Evolutionary conservation across 495 filamentous ascomycete species (phyloP).

Genomic region (Bryoglossum gracile): DNA sequence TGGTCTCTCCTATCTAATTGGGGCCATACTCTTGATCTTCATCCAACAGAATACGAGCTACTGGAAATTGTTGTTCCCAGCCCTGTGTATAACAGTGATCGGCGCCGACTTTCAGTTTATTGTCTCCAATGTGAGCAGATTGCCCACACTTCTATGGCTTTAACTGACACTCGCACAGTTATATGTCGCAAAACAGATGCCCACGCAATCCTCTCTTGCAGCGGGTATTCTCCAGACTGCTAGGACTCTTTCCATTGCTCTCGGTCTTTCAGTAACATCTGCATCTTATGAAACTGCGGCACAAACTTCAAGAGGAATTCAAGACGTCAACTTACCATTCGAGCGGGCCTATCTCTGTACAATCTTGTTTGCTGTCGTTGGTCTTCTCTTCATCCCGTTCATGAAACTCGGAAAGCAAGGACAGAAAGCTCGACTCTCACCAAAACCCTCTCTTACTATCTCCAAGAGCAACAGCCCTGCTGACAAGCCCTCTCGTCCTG

Average conservation of each 20-base stretch:
- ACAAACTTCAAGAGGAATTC: conserved; percentile 12
- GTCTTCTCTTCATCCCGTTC: conserved; percentile 29
- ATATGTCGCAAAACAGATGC: conserved; percentile 21
- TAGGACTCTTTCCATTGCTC: conserved; percentile 29
- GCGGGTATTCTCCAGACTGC: conserved; percentile 33
- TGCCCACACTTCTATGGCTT: conserved; percentile 13
- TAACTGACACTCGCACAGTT: conserved; percentile 26
- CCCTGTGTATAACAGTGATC: conserved; percentile 30
- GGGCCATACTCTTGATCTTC: conserved; percentile 31
- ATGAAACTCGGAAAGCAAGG: conserved; percentile 30
- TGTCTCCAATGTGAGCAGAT: conserved; percentile 30
- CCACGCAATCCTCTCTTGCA: conserved; percentile 29
- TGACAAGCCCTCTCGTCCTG: background rate
- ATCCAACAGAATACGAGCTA: conserved; percentile 29
- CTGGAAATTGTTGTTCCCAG: conserved; percentile 31
- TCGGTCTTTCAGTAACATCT: conserved; percentile 31
- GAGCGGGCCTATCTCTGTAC: conserved; percentile 32
- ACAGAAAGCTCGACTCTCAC: background rate
- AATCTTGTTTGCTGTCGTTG: conserved; percentile 25
- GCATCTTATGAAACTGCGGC: conserved; percentile 29
- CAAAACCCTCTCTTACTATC: background rate
- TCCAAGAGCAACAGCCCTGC: background rate
- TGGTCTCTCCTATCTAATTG: conserved; percentile 23
- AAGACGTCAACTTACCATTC: conserved; percentile 26
- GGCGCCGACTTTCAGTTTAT: conserved; percentile 36